Conservation (phyloP, 345 rosid genomes). For the Salix viminalis region DNA sequence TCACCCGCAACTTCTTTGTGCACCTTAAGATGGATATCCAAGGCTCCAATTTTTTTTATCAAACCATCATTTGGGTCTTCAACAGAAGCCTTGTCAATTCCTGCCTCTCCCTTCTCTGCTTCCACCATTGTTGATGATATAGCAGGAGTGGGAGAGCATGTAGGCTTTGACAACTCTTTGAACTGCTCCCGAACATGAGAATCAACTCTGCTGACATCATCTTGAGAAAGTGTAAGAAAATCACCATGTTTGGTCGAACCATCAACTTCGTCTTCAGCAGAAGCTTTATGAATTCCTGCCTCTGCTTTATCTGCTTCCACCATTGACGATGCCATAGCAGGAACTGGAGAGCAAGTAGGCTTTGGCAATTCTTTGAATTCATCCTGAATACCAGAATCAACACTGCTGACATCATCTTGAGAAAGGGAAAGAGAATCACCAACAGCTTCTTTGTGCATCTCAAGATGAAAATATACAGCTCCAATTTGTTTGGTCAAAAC, state of each 20-base stretch:
- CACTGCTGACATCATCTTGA: neutral
- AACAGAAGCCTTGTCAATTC: conserved; percentile 7
- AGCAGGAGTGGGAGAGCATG: neutral
- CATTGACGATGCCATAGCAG: neutral
- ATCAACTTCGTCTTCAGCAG: conserved; percentile 21
- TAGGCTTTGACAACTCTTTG: conserved; percentile 4
- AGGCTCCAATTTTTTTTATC: conserved; percentile 12
- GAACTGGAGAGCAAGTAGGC: neutral
- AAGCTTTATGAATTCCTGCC: conserved; percentile 8
- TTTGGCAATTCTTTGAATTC: conserved; percentile 11
- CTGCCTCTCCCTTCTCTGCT: neutral
- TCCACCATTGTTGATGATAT: neutral
- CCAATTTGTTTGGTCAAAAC: conserved; percentile 15
- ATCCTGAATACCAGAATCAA: neutral
- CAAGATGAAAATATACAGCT: conserved; percentile 9
- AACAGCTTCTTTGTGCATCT: conserved; percentile 6
- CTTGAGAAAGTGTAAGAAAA: neutral
- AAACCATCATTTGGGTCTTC: conserved; percentile 21
- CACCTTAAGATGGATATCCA: conserved; percentile 8
- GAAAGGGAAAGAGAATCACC: neutral
- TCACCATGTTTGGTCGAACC: conserved; percentile 5
- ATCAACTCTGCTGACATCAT: neutral
- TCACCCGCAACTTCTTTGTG: conserved; percentile 3
- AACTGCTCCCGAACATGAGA: neutral
- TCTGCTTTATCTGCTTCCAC: neutral